phyloP scores from a whole-genome alignment of 768 basidiomycete species.

The Tephrocybe sp. region DNA sequence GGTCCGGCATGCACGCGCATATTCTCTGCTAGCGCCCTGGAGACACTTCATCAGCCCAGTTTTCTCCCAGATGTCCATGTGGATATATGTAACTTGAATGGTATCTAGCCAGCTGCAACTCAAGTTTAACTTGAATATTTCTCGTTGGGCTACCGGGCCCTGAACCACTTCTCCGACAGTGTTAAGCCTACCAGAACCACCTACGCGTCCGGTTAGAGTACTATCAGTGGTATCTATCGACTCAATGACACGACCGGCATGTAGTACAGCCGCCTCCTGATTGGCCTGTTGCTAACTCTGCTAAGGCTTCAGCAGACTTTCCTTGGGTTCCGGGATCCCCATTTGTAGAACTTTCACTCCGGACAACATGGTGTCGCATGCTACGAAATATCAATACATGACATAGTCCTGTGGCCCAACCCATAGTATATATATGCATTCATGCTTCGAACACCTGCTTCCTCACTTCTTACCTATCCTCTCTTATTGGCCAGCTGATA shows the following conservation, averaged over 20 bases:
- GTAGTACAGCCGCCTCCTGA: slow-evolving; percentile 14
- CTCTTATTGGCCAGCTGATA: neutral
- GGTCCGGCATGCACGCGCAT: slow-evolving; percentile 5
- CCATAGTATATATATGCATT: slow-evolving; percentile 17
- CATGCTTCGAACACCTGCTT: neutral
- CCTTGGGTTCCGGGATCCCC: slow-evolving; percentile 8
- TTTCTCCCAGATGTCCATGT: no score
- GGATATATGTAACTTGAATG: no score
- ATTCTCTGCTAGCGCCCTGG: neutral
- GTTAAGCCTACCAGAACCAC: no score
- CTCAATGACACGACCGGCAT: slow-evolving; percentile 7
- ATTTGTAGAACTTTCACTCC: slow-evolving; percentile 13
- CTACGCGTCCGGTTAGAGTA: neutral
- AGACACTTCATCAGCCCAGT: no score
- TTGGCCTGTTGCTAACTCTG: slow-evolving; percentile 1
- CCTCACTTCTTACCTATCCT: neutral
- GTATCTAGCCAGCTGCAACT: no score
- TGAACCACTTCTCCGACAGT: no score
- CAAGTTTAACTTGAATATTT: no score
- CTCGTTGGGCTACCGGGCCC: no score
- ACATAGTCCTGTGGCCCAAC: slow-evolving; percentile 1
- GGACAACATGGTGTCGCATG: slow-evolving; percentile 15
- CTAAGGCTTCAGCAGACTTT: neutral
- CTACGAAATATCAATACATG: slow-evolving; percentile 4
- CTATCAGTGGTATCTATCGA: neutral